A percentile compares a stretch with the other conserved stretches of the same genome.
These are phyloP conservation scores for Juglanconis sp. DNA, from an alignment of 2,329 filamentous ascomycete genomes.

Conservation along the genomic window DNA sequence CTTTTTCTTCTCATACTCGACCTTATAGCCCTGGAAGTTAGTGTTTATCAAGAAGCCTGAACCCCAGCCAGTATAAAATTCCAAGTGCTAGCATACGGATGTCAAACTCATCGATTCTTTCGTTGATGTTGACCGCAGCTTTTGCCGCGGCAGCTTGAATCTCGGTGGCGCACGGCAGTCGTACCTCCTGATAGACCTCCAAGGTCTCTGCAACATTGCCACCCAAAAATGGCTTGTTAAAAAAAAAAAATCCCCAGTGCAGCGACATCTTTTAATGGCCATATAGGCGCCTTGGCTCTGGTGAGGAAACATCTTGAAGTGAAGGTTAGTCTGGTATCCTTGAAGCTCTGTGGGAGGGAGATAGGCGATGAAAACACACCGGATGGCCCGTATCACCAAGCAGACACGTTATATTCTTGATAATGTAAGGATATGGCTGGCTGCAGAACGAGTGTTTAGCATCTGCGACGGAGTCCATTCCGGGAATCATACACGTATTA, in stretches of 20 bases:
- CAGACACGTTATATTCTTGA: conserved; percentile 50
- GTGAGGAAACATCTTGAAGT: conserved; percentile 61
- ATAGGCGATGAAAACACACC: conserved; percentile 30
- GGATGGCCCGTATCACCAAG: conserved; percentile 67
- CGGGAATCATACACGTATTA: conserved; percentile 35
- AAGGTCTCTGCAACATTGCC: conserved; percentile 48
- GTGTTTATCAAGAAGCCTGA: conserved; percentile 62
- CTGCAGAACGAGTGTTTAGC: conserved; percentile 22
- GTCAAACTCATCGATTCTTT: conserved; percentile 49
- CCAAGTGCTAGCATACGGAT: too few relatives aligned
- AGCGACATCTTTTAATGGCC: conserved; percentile 64
- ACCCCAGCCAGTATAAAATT: neutral
- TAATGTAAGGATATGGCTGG: conserved; percentile 55
- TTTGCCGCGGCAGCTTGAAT: conserved; percentile 57
- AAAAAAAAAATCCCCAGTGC: conserved; percentile 62
- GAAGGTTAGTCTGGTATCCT: neutral
- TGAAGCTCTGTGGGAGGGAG: neutral
- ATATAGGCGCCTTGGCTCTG: conserved; percentile 68
- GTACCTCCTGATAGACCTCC: conserved; percentile 48
- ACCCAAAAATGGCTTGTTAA: conserved; percentile 40
- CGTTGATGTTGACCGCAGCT: conserved; percentile 60
- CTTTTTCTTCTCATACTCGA: conserved; percentile 58
- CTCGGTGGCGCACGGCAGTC: conserved; percentile 51
- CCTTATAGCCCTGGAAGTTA: conserved; percentile 53
- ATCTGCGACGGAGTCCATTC: neutral